Base-by-base conservation (phyloP, 192 early-diverging fungal genomes). In the Linnemannia exigua region DNA sequence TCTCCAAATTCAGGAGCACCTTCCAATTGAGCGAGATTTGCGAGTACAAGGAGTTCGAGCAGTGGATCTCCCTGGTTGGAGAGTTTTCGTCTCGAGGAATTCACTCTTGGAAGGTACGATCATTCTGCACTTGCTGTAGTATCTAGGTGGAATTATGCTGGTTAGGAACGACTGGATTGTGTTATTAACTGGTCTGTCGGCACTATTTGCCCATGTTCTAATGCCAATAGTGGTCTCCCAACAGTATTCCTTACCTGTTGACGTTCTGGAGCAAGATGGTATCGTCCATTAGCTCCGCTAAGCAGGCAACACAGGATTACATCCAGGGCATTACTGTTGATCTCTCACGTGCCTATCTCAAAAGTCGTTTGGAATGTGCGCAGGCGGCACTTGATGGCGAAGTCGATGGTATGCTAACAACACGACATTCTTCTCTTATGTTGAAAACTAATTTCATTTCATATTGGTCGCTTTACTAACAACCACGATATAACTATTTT, bases 261-360 rank as follows among this genome's bases (percentile, higher is more conserved):
- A 92, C 91, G 15, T 98, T 98, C 81, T 98, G 97, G 97, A 93
- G 95, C 33, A 96, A 95, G 85, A 95, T 97, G 70, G 89, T 92
- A 22, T 88, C 90, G 19, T 91, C 90, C 14, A 82, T 82, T 28
- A 83, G 77, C 70, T 54, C 75, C 14, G 77, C 72, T 44, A 79
- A 84, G 70, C 83, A 80, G n/a, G 36, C 66, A 52, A 72, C 72
- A 6, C 74, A 72, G n/a, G 58, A 70, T 15, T 75, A 77, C 48
- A 82, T 85, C 68, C 73, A 82, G 37, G 61, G 54, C 67, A 82
- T 72, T 54, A 81, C 74, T 19, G 61, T 75, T 84, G 91, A 86
- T 91, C 77, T 86, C n/a, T 86, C 89, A 22, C 83, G 86, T 9
- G 77, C 89, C 0, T 94, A 91, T 79, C 70, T 93, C 36, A 79